phyloP scores from a whole-genome alignment of 495 filamentous ascomycete genomes.

The Penicillium parvum region DNA sequence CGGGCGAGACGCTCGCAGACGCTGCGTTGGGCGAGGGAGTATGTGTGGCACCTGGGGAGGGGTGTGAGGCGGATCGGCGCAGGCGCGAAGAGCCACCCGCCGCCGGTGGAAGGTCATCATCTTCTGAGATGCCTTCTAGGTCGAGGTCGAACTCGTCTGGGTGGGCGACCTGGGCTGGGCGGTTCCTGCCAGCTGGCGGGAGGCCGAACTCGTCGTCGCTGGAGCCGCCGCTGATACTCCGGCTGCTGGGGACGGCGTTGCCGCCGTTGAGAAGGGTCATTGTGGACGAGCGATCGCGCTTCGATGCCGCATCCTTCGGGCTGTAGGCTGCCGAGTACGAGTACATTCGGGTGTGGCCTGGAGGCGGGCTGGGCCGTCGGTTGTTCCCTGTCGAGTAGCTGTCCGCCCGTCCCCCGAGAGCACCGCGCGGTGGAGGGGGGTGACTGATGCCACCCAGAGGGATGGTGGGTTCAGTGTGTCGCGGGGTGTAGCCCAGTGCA shows the following conservation, averaged over 20 bases:
- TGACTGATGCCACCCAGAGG: conserved; percentile 50
- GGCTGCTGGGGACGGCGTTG: conserved; percentile 40
- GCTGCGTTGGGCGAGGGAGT: conserved; percentile 14
- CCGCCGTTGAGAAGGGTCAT: conserved; percentile 35
- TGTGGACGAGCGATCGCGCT: conserved; percentile 39
- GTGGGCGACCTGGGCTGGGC: conserved; percentile 56
- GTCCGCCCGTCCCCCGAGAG: conserved; percentile 27
- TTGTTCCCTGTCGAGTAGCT: conserved; percentile 55
- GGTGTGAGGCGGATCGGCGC: conserved; percentile 54
- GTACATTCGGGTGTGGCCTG: conserved; percentile 45
- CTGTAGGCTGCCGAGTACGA: conserved; percentile 63
- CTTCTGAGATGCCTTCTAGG: conserved; percentile 40
- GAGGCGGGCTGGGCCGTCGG: conserved; percentile 45
- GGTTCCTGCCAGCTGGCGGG: conserved; percentile 47
- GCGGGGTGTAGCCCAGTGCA: conserved; percentile 72
- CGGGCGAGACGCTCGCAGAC: conserved; percentile 30
- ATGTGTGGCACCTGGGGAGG: conserved; percentile 16
- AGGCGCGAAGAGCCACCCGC: conserved; percentile 40
- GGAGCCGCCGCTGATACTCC: conserved; percentile 39
- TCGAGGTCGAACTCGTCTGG: conserved; percentile 48
- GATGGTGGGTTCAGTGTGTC: conserved; percentile 50
- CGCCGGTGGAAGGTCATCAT: conserved; percentile 50
- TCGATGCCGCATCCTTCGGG: conserved; percentile 32
- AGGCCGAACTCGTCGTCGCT: conserved; percentile 53
- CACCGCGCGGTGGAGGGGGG: conserved; percentile 18